phyloP scores from a whole-genome alignment of 306 rosid species.

The Erythrophleum fordii region DNA sequence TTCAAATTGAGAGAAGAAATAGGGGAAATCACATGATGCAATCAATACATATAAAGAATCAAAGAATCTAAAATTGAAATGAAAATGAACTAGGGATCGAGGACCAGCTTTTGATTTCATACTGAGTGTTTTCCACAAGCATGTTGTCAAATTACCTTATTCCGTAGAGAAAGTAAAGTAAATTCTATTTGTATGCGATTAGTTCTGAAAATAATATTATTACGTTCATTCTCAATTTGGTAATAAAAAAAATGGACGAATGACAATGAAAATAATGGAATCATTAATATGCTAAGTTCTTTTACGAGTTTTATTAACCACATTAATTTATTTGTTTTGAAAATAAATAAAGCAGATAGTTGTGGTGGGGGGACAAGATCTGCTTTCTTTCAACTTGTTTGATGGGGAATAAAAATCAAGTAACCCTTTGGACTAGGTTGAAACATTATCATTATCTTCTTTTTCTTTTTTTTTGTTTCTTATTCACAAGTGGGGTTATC shows the following conservation, averaged over 20 bases:
- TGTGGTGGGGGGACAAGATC: neutral
- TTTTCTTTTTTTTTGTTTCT: neutral
- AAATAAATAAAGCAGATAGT: neutral
- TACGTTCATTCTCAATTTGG: neutral
- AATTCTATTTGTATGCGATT: neutral
- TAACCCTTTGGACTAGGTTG: neutral
- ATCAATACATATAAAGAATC: conserved; percentile 13
- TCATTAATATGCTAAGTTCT: neutral
- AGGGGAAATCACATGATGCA: conserved; percentile 18
- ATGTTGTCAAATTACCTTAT: neutral
- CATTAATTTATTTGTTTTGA: neutral
- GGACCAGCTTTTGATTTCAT: neutral
- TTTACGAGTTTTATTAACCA: neutral
- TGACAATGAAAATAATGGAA: neutral
- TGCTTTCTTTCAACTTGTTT: conserved; percentile 15
- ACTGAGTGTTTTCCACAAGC: neutral
- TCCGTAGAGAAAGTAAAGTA: neutral
- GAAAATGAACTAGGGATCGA: neutral
- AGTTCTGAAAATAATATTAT: neutral
- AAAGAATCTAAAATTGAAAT: neutral
- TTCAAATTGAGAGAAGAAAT: neutral
- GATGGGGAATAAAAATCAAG: conserved; percentile 17
- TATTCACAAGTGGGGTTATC: neutral
- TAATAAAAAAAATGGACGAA: neutral
- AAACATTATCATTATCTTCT: neutral